A percentile compares a stretch with the other conserved stretches of the same genome.
phyloP scores from a whole-genome alignment of 164 flowering plant genomes.

The Amborella trichopoda region DNA sequence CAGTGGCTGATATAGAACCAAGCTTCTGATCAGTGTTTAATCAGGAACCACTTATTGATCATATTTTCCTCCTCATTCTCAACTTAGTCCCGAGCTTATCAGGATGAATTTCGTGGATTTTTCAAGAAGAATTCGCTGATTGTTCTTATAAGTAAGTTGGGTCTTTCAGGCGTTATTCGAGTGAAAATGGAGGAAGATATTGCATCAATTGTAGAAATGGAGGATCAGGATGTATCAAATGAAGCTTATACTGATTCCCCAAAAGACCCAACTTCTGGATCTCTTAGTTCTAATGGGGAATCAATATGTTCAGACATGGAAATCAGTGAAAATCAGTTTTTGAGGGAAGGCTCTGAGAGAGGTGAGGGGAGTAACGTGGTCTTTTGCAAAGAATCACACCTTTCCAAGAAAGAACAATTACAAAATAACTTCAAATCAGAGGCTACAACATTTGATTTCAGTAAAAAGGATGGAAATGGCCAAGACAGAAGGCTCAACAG shows the following conservation, averaged over 20 bases:
- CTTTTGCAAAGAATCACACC: slow-evolving; percentile 56
- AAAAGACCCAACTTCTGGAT: too few species aligned
- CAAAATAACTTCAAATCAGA: slow-evolving; percentile 47
- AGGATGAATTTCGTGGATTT: too few species aligned
- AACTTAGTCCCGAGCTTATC: too few species aligned
- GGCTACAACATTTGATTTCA: slow-evolving; percentile 21
- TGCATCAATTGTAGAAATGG: slow-evolving; percentile 4
- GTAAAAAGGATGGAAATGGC: slow-evolving; percentile 31
- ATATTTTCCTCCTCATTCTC: too few species aligned
- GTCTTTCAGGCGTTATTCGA: too few species aligned
- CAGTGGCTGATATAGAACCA: too few species aligned
- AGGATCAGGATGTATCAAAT: slow-evolving; percentile 12
- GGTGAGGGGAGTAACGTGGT: slow-evolving; percentile 53
- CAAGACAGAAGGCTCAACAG: slow-evolving; percentile 41
- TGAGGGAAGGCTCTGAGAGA: slow-evolving; percentile 19
- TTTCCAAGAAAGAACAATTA: slow-evolving; percentile 24
- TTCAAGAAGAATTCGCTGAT: too few species aligned
- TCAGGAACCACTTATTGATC: too few species aligned
- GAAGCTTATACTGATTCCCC: too few species aligned
- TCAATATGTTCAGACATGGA: slow-evolving; percentile 35
- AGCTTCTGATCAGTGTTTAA: too few species aligned
- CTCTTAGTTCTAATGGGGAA: slow-evolving; percentile 16
- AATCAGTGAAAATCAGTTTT: slow-evolving; percentile 20
- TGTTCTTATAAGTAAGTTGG: too few species aligned
- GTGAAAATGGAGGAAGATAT: slow-evolving; percentile 25